Conservation (phyloP, 371 early-diverging fungal genomes). For the Apophysomyces trapeziformis region DNA sequence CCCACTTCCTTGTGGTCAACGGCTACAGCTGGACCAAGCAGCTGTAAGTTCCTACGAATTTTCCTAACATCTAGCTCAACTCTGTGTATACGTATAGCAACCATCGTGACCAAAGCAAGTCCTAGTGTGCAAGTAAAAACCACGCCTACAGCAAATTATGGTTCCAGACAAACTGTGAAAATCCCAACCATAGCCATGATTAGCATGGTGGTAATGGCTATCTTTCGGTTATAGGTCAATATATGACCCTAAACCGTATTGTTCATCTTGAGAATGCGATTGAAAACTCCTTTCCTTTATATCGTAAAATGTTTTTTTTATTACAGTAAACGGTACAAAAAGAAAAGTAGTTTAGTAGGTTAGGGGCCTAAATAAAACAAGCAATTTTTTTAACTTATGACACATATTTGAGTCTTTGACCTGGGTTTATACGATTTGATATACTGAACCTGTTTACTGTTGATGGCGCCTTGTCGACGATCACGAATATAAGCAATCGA, state of each 20-base stretch:
- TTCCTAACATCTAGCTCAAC: not conserved
- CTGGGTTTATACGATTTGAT: constrained; percentile 64
- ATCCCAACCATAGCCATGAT: no score
- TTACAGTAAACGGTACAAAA: no score
- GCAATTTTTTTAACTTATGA: not conserved
- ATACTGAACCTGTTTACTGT: constrained; percentile 70
- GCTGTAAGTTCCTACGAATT: not conserved
- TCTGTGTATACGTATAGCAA: not conserved
- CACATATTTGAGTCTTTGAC: not conserved
- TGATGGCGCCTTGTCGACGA: constrained; percentile 79
- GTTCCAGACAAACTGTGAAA: no score
- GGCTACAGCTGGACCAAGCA: constrained; percentile 1
- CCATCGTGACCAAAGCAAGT: not conserved
- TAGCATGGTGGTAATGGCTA: no score
- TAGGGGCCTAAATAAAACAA: no score
- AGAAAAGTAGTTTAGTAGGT: no score
- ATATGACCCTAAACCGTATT: no score
- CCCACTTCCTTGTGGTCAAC: constrained; percentile 12
- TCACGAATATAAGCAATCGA: constrained; percentile 72
- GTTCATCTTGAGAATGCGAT: no score
- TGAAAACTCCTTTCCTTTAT: no score
- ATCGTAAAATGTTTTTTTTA: no score
- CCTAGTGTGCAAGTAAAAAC: not conserved
- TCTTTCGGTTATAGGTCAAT: no score
- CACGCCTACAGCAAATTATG: no score